Base-by-base conservation (phyloP, 768 basidiomycete species). In the Candolleomyces efflorescens region DNA sequence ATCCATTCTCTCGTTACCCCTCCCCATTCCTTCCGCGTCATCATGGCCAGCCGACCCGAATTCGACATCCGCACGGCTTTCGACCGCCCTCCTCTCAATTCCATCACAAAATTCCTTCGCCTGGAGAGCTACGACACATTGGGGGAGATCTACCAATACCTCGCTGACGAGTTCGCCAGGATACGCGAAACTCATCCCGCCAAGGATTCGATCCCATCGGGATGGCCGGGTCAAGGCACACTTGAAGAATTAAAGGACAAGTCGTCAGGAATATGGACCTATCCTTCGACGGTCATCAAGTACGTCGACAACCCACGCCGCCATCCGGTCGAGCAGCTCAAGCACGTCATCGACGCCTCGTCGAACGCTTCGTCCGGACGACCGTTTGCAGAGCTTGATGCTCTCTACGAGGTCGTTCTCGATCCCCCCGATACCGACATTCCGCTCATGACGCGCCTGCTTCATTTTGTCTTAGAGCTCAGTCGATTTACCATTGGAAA, bases 41-140 rank as follows among this genome's bases (percentile, higher is more conserved):
- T 44, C 13, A 20, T 61, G 17, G 56, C 57, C 27, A 61, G 60
- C n/a, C 56, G 60, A 5, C 56, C 60, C 1, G 56, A 58, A 32
- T 15, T 24, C 38, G 47, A 58, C 43, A 22, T 61, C 5, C 13
- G 27, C 3, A 22, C 37, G 15, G 11, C 53, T 6, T 55, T 58
- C 26, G 27, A 32, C 9, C 2, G n/a, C 18, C 17, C 46, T 11
- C 1, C 5, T 15, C 15, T 44, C 2, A n/a, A 32, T 2, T 36
- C 53, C 9, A 9, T 44, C 3, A 41, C 53, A 10, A 12, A 4
- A 37, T 5, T 18, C 41, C 17, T 61, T 20, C 13, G 38, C 23
- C 53, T 61, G 2, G 37, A 47, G 5, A 46, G 45, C 11, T 54
- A 54, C 23, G 47, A 59, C 2, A 10, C 10, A 18, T 37, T 47